Conservation (phyloP, 1,284 basidiomycete species). For the Tilletia caries region DNA sequence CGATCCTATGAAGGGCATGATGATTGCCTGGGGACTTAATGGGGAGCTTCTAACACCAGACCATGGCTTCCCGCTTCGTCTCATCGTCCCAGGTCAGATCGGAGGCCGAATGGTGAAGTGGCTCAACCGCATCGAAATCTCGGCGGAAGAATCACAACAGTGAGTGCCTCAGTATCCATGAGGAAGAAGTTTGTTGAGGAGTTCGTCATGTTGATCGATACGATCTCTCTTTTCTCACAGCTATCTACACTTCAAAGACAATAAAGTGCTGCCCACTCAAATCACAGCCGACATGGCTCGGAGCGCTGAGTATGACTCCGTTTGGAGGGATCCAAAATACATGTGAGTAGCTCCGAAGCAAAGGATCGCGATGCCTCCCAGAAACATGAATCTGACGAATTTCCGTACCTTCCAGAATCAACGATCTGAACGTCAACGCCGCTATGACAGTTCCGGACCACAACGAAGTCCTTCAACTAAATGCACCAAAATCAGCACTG, state of each 20-base stretch:
- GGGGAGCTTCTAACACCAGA: slow-evolving; percentile 59
- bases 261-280: slow-evolving; percentile 65
- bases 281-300: slow-evolving; percentile 63
- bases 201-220: slow-evolving; percentile 28
- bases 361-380: too few species aligned
- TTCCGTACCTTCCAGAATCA: slow-evolving; percentile 36
- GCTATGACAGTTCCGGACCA: slow-evolving; percentile 65
- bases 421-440: slow-evolving; percentile 66
- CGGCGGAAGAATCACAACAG: slow-evolving; percentile 62
- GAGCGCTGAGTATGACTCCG: slow-evolving; percentile 57
- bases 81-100: slow-evolving; percentile 67
- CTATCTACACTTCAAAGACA: slow-evolving; percentile 58
- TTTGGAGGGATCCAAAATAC: slow-evolving; percentile 66
- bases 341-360: slow-evolving; percentile 19
- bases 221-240: background rate
- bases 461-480: slow-evolving; percentile 58
- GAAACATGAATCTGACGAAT: too few species aligned
- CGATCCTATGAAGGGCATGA: slow-evolving; percentile 61
- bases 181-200: slow-evolving; percentile 13
- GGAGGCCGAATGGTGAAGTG: slow-evolving; percentile 63
- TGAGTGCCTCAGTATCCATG: background rate
- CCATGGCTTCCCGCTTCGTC: slow-evolving; percentile 66
- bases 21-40: slow-evolving; percentile 67
- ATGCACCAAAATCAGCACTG: slow-evolving; percentile 14
- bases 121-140: slow-evolving; percentile 64